Conservation (phyloP, 1,139 yeast species). For the Oligophagozyma castellii region DNA sequence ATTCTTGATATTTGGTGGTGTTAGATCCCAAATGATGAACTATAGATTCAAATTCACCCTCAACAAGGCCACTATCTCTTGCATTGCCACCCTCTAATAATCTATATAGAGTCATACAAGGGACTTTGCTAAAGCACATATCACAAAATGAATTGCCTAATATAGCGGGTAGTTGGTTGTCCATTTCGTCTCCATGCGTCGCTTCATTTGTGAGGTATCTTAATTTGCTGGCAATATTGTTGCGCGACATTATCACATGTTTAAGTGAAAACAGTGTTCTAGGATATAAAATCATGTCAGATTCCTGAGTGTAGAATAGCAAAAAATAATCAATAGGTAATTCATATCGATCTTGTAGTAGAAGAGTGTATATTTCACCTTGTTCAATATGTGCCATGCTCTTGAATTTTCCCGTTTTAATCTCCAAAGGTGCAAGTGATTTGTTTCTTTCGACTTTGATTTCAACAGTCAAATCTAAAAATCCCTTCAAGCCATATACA, state of each 20-base stretch:
- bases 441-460: constrained; percentile 30
- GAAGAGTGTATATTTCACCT: constrained; percentile 67
- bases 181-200: constrained; percentile 2
- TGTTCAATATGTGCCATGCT: constrained; percentile 73
- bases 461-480: constrained; percentile 76
- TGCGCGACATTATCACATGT: constrained; percentile 53
- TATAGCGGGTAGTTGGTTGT: constrained; percentile 42
- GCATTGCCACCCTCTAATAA: constrained; percentile 42
- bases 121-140: constrained; percentile 43
- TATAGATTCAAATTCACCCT: constrained; percentile 32
- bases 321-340: constrained; percentile 51
- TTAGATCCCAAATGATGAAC: constrained; percentile 38
- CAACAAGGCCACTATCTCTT: constrained; percentile 32
- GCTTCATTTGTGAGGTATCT: constrained; percentile 32
- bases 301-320: constrained; percentile 59
- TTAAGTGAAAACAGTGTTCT: constrained; percentile 43
- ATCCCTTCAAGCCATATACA: constrained; percentile 79
- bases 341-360: constrained; percentile 69
- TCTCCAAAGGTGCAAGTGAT: constrained; percentile 65
- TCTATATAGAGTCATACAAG: constrained; percentile 60
- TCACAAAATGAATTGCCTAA: constrained; percentile 48
- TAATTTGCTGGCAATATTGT: constrained; percentile 48
- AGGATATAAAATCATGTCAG: constrained; percentile 43
- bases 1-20: constrained; percentile 25
- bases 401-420: constrained; percentile 65